Conservation (phyloP, 352 stramenopile species). For the Phytophthora nicotianae region DNA sequence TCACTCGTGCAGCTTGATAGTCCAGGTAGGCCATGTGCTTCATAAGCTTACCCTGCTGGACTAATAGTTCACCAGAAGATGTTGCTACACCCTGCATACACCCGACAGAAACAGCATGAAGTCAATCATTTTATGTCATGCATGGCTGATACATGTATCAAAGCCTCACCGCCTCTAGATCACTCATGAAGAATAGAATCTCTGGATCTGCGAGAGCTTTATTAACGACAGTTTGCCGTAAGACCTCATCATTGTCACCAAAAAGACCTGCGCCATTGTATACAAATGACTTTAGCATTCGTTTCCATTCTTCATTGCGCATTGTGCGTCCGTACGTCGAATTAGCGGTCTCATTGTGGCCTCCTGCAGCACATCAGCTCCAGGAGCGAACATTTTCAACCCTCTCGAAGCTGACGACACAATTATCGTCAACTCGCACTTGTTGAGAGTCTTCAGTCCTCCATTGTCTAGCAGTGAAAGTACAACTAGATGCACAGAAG, state of each 20-base stretch:
- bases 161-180: slow-evolving; percentile 56
- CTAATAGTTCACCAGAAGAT: slow-evolving; percentile 50
- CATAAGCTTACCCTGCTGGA: slow-evolving; percentile 54
- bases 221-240: slow-evolving; percentile 47
- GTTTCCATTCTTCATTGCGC: background rate
- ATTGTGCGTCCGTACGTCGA: slow-evolving; percentile 36
- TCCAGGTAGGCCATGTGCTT: slow-evolving; percentile 50
- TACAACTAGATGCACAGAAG: slow-evolving; percentile 43
- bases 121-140: background rate
- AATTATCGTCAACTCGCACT: slow-evolving; percentile 67
- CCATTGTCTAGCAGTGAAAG: slow-evolving; percentile 69
- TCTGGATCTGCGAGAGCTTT: slow-evolving; percentile 71
- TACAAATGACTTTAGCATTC: background rate
- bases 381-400: slow-evolving; percentile 57
- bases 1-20: slow-evolving; percentile 39
- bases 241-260: slow-evolving; percentile 46
- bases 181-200: slow-evolving; percentile 82
- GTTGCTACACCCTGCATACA: slow-evolving; percentile 47
- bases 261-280: slow-evolving; percentile 44
- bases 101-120: slow-evolving; percentile 3
- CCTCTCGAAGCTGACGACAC: slow-evolving; percentile 49
- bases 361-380: slow-evolving; percentile 34
- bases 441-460: slow-evolving; percentile 59
- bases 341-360: slow-evolving; percentile 47
- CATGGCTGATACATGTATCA: background rate